phyloP scores from a whole-genome alignment of 2,329 filamentous ascomycete species.

The Rhynchosporium graminicola region DNA sequence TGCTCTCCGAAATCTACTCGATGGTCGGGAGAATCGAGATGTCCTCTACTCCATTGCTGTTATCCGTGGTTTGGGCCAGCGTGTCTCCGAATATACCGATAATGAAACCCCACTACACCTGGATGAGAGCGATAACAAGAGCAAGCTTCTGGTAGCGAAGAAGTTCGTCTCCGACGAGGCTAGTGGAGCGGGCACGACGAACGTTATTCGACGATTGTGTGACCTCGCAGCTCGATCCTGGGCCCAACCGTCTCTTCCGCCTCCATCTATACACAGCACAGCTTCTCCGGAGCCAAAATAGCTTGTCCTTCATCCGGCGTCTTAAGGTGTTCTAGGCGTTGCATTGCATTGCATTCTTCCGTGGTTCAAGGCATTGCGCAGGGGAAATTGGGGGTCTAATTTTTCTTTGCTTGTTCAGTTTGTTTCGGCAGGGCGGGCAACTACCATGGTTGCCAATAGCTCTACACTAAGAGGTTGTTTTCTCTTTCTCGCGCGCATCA shows the following conservation, averaged over 20 bases:
- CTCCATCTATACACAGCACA: conserved; percentile 19
- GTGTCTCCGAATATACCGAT: conserved; percentile 60
- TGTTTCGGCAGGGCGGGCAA: not conserved
- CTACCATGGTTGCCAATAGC: conserved; percentile 1
- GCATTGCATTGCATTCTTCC: conserved; percentile 30
- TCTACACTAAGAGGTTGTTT: not conserved
- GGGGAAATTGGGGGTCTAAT: conserved; percentile 19
- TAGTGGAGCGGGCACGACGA: conserved; percentile 69
- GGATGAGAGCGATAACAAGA: conserved; percentile 67
- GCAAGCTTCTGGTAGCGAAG: conserved; percentile 67
- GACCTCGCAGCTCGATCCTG: conserved; percentile 60
- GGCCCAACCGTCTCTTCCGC: conserved; percentile 26
- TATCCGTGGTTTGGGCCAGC: conserved; percentile 70
- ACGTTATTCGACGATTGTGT: conserved; percentile 69
- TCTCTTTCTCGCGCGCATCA: not conserved
- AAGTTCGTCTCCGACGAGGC: conserved; percentile 69
- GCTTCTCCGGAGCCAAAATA: conserved; percentile 16
- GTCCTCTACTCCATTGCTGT: conserved; percentile 88
- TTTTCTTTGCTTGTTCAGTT: conserved; percentile 5
- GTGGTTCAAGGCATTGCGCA: conserved; percentile 29
- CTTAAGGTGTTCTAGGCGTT: conserved; percentile 26
- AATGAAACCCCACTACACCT: conserved; percentile 58
- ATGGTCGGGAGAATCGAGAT: conserved; percentile 83
- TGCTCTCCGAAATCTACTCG: conserved; percentile 69
- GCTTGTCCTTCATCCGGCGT: conserved; percentile 19